These are phyloP conservation scores for Kuraishia floccosa DNA, from an alignment of 805 yeast species.

Conservation along the genomic window DNA sequence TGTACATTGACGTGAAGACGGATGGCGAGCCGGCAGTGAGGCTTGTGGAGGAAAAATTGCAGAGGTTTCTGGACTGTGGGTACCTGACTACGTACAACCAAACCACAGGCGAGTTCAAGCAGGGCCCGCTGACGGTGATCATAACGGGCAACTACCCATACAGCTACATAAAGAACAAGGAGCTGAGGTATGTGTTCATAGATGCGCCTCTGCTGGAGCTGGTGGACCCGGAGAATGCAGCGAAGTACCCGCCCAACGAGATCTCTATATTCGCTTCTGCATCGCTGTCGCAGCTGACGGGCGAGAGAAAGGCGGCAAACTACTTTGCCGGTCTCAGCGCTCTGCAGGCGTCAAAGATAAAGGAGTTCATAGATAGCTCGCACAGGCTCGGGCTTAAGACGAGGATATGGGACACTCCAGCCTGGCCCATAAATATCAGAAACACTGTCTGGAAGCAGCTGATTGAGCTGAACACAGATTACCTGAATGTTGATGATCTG, in stretches of 20 bases:
- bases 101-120: constrained; percentile 17
- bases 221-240: constrained; percentile 6
- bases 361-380: constrained; percentile 18
- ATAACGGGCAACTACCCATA: constrained; percentile 57
- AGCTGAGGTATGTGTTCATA: constrained; percentile 26
- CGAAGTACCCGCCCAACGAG: constrained; percentile 8
- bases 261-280: constrained; percentile 13
- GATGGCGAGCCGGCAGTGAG: constrained; percentile 26
- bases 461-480: constrained; percentile 36
- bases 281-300: constrained; percentile 10
- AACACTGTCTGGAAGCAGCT: constrained; percentile 38
- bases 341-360: constrained; percentile 18
- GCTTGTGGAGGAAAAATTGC: constrained; percentile 29
- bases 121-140: constrained; percentile 50
- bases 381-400: constrained; percentile 41
- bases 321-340: constrained; percentile 19
- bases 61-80: constrained; percentile 31
- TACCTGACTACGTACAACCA: constrained; percentile 39
- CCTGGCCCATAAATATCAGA: constrained; percentile 43
- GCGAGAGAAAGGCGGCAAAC: constrained; percentile 6
- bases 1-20: constrained; percentile 55
- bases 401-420: constrained; percentile 63
- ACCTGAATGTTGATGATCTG: constrained; percentile 55
- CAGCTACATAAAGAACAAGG: constrained; percentile 16
- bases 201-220: constrained; percentile 37